Conservation (phyloP, 2,329 filamentous ascomycete genomes). For the Coleophoma crateriformis region DNA sequence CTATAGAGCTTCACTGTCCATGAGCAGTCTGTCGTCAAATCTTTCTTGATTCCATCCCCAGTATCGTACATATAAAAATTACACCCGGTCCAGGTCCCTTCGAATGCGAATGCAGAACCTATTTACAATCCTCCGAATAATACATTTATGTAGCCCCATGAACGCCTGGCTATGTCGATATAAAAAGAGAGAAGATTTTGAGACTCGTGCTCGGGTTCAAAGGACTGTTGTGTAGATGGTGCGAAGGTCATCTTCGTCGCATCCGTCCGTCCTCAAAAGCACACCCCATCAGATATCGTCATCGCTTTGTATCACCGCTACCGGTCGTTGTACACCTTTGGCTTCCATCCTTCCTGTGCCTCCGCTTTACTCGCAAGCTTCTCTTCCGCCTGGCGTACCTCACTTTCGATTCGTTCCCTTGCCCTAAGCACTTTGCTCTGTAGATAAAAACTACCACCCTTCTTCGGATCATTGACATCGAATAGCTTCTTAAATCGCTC, state of each 20-base stretch:
- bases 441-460: constrained; percentile 95
- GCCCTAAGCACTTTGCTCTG: constrained; percentile 95
- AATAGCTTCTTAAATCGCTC: constrained; percentile 92
- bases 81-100: constrained; percentile 7
- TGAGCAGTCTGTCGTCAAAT: too few species aligned
- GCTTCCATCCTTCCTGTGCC: constrained; percentile 81
- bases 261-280: constrained; percentile 3
- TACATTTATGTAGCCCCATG: constrained; percentile 19
- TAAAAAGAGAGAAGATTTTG: constrained; percentile 27
- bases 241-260: neutral
- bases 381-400: constrained; percentile 68
- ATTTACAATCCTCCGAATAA: neutral
- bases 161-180: constrained; percentile 27
- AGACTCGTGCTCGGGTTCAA: constrained; percentile 6
- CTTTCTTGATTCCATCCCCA: neutral
- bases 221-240: neutral
- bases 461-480: constrained; percentile 89
- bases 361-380: constrained; percentile 72
- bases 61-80: constrained; percentile 19
- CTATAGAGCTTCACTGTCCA: neutral
- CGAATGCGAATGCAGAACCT: constrained; percentile 16
- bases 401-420: constrained; percentile 85
- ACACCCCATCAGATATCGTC: constrained; percentile 3
- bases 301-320: constrained; percentile 26
- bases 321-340: constrained; percentile 89